phyloP scores from a whole-genome alignment of 768 basidiomycete genomes.

The Scleroderma citrinum region DNA sequence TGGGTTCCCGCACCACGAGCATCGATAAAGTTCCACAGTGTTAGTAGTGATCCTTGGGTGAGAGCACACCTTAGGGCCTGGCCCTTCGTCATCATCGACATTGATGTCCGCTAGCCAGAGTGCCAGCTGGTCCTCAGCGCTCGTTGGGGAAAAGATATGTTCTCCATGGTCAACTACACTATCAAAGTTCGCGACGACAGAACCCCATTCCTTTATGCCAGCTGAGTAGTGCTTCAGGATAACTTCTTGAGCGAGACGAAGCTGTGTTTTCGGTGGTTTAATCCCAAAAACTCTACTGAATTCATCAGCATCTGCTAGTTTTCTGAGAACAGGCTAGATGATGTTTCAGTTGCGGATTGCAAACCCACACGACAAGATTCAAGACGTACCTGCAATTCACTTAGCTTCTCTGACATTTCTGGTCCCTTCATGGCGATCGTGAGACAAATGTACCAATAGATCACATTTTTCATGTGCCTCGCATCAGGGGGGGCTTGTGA shows the following conservation, averaged over 20 bases:
- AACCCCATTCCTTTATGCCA: conserved; percentile 43
- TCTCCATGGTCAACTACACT: conserved; percentile 26
- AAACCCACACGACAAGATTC: neutral
- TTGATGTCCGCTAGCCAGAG: conserved; percentile 51
- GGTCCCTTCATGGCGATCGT: conserved; percentile 47
- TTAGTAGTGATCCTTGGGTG: conserved; percentile 45
- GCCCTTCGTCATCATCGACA: conserved; percentile 34
- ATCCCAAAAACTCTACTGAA: conserved; percentile 42
- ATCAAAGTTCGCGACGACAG: conserved; percentile 34
- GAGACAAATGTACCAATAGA: conserved; percentile 55
- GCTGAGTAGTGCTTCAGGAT: conserved; percentile 42
- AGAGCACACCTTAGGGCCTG: conserved; percentile 25
- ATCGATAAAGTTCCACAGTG: conserved; percentile 48
- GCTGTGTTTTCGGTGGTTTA: conserved; percentile 43
- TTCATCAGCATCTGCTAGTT: conserved; percentile 48
- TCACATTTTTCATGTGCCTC: conserved; percentile 51
- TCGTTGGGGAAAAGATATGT: conserved; percentile 30
- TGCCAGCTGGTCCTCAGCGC: conserved; percentile 50
- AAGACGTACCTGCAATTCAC: conserved; percentile 44
- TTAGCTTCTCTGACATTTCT: conserved; percentile 42
- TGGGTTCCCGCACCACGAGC: conserved; percentile 62
- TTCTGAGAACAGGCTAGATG: conserved; percentile 32
- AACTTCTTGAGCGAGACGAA: conserved; percentile 47
- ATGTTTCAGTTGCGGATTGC: neutral
- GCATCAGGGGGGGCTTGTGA: conserved; percentile 56